Percentiles rank a stretch among this genome's conserved stretches.
Conservation (phyloP, 2,329 filamentous ascomycete species). For the Zasmidium cellare region DNA sequence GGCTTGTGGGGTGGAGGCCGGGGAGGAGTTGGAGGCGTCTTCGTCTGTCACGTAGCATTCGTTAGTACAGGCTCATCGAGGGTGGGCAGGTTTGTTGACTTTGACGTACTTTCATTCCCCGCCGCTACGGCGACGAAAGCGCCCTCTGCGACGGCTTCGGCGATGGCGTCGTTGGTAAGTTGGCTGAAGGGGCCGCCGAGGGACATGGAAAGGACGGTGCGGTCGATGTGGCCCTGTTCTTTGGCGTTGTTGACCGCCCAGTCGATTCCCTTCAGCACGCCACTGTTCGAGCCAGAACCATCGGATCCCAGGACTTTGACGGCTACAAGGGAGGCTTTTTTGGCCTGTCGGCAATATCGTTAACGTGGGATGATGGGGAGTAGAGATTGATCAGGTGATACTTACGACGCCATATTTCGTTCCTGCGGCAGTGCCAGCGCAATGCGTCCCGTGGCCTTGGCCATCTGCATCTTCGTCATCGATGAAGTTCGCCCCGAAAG, state of each 20-base stretch:
- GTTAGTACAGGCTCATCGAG: too few relatives aligned
- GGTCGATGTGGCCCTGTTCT: constrained; percentile 70
- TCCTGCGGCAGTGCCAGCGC: constrained; percentile 80
- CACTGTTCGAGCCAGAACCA: constrained; percentile 45
- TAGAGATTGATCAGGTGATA: too few relatives aligned
- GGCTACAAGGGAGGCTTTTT: constrained; percentile 46
- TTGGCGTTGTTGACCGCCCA: constrained; percentile 59
- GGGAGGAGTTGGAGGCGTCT: constrained; percentile 32
- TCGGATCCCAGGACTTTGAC: constrained; percentile 51
- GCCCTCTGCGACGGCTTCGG: constrained; percentile 37
- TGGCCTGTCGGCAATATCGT: constrained; percentile 26
- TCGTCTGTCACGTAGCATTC: too few relatives aligned
- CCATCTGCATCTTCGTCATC: constrained; percentile 43
- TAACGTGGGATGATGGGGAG: background rate
- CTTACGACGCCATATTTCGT: constrained; percentile 59
- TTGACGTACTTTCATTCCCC: constrained; percentile 37
- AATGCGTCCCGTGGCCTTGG: constrained; percentile 67
- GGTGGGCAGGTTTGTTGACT: too few relatives aligned
- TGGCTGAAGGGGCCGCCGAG: constrained; percentile 41
- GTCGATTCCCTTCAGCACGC: constrained; percentile 50
- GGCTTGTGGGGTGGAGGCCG: constrained; percentile 37
- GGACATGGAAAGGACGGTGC: constrained; percentile 39
- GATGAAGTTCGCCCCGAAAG: constrained; percentile 19
- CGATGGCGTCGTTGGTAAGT: constrained; percentile 40
- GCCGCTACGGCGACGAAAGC: constrained; percentile 41